phyloP scores from a whole-genome alignment of 73 alveolate species.

The Paramecium biaurelia region DNA sequence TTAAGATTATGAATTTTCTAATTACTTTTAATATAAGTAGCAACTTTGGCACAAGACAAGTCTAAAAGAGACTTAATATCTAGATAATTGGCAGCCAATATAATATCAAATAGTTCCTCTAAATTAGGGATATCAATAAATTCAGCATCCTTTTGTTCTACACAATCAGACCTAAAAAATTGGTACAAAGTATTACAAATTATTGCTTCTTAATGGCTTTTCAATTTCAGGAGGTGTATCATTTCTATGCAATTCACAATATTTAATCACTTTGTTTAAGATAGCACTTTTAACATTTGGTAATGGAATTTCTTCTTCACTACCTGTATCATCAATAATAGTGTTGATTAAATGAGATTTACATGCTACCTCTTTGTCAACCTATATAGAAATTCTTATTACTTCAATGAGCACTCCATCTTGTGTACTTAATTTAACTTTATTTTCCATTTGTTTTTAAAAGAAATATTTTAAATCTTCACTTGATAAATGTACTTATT shows the following conservation, averaged over 20 bases:
- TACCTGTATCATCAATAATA: constrained; percentile 74
- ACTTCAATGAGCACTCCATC: constrained; percentile 40
- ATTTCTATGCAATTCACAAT: constrained; percentile 75
- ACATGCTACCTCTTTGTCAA: constrained; percentile 56
- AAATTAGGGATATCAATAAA: constrained; percentile 82
- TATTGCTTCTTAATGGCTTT: constrained; percentile 86
- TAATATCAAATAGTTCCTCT: constrained; percentile 85
- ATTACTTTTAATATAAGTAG: constrained; percentile 81
- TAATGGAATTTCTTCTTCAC: constrained; percentile 87
- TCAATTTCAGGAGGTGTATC: constrained; percentile 88
- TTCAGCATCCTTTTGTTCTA: constrained; percentile 87
- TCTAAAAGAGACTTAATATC: constrained; percentile 85
- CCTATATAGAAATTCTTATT: not conserved
- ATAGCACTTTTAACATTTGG: constrained; percentile 91
- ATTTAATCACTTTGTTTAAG: constrained; percentile 83
- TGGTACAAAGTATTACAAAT: constrained; percentile 38
- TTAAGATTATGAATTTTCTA: not conserved
- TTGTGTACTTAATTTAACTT: constrained; percentile 20
- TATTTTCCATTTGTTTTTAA: not conserved
- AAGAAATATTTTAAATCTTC: not conserved
- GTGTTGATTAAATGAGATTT: constrained; percentile 58
- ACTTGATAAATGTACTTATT: not conserved
- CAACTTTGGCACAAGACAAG: constrained; percentile 92
- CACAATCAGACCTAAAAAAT: constrained; percentile 66
- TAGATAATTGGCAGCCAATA: constrained; percentile 92